Evolutionary conservation across 2,329 filamentous ascomycete species (phyloP).

Genomic region (Elsinoe ampelina): DNA sequence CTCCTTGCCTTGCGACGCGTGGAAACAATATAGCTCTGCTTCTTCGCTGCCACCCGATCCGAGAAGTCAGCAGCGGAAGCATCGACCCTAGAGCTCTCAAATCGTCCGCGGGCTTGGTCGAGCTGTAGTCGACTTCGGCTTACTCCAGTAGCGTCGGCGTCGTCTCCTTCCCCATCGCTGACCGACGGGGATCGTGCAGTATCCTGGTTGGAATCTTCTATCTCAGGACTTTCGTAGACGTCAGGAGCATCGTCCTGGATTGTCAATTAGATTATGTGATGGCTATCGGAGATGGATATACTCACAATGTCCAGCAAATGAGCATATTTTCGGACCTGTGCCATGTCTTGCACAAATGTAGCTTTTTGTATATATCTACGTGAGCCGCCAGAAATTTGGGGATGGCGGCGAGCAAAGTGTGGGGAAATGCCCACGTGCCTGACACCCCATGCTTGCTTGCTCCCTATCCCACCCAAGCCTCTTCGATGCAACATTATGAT

Average conservation of each 20-base stretch:
- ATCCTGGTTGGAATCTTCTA: conserved; percentile 66
- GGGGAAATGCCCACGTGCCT: not conserved
- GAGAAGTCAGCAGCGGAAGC: conserved; percentile 77
- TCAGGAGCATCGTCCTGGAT: conserved; percentile 56
- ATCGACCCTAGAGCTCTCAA: conserved; percentile 66
- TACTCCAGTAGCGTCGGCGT: conserved; percentile 52
- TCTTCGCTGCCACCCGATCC: conserved; percentile 72
- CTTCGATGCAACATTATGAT: not conserved
- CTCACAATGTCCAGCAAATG: conserved; percentile 16
- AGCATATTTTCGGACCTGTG: conserved; percentile 18
- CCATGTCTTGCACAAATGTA: conserved; percentile 11
- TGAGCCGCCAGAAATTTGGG: not conserved
- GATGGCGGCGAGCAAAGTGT: not conserved
- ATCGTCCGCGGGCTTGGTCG: conserved; percentile 69
- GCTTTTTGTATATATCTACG: no score
- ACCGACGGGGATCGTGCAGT: conserved; percentile 16
- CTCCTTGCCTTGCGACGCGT: conserved; percentile 55
- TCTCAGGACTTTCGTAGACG: conserved; percentile 90
- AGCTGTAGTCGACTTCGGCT: conserved; percentile 68
- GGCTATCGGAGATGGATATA: not conserved
- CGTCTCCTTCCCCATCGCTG: conserved; percentile 25
- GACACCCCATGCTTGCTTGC: not conserved
- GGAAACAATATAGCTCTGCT: conserved; percentile 72
- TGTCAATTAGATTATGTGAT: not conserved
- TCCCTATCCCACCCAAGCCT: not conserved